Conservation (phyloP, 192 early-diverging fungal genomes). For the Entophlyctis luteolus region DNA sequence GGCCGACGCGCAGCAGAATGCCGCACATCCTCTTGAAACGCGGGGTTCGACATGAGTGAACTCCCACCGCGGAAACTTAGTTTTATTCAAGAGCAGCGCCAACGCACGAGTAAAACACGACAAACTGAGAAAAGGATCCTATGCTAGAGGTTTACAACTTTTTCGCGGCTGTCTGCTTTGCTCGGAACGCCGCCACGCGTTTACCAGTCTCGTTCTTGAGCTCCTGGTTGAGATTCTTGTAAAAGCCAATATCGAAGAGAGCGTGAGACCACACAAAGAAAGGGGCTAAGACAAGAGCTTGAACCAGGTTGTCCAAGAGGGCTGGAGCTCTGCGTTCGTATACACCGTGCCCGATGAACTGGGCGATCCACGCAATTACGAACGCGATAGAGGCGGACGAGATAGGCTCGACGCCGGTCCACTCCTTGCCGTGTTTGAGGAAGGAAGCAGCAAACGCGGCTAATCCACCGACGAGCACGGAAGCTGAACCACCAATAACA, state of each 20-base stretch:
- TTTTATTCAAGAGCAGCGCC: no score
- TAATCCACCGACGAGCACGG: no score
- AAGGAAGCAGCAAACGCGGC: neutral
- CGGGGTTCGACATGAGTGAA: no score
- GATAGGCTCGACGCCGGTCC: conserved; percentile 7
- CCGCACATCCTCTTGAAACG: no score
- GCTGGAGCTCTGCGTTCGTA: conserved; percentile 85
- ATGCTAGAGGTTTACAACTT: no score
- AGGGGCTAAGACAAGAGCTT: conserved; percentile 89
- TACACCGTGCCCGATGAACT: conserved; percentile 89
- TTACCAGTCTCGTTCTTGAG: conserved; percentile 55
- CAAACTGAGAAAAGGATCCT: no score
- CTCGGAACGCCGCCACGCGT: conserved; percentile 41
- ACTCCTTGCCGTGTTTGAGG: neutral
- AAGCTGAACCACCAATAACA: conserved; percentile 24
- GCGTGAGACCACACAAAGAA: conserved; percentile 90
- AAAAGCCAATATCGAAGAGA: conserved; percentile 78
- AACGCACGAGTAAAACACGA: no score
- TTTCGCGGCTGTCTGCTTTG: no score
- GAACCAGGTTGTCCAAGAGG: conserved; percentile 76
- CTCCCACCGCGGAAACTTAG: no score
- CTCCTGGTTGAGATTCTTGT: conserved; percentile 61
- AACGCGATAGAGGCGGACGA: conserved; percentile 56
- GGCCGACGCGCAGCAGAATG: no score
- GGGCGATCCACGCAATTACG: conserved; percentile 74